A percentile compares a stretch with the other conserved stretches of the same genome.
Conservation (phyloP, 1,284 basidiomycete genomes). For the Trichosporon inkin region DNA sequence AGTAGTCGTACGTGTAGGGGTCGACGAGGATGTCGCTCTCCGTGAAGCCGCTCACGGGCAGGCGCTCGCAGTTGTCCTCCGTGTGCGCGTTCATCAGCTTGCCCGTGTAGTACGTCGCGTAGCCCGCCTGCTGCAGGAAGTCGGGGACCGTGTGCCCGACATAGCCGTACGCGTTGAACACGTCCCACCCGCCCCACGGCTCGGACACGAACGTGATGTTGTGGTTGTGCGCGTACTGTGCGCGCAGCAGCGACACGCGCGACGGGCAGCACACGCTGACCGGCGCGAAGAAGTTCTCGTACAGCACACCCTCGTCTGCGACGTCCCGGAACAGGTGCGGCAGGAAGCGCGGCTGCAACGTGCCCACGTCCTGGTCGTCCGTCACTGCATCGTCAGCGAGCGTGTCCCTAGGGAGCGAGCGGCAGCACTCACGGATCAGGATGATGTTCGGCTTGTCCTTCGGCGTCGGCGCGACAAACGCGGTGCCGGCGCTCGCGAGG, state of each 20-base stretch:
- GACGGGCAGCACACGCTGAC: conserved; percentile 39
- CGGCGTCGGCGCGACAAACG: background rate
- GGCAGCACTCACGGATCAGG: conserved; percentile 24
- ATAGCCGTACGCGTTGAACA: conserved; percentile 37
- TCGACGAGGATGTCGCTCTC: conserved; percentile 38
- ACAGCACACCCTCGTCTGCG: conserved; percentile 27
- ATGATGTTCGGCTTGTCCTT: conserved; percentile 30
- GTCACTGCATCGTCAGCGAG: conserved; percentile 24
- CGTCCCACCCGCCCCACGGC: conserved; percentile 36
- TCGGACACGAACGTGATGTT: conserved; percentile 35
- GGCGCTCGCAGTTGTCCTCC: conserved; percentile 25
- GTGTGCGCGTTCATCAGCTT: conserved; percentile 44
- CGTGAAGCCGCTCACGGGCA: conserved; percentile 27
- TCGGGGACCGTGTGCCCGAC: conserved; percentile 33
- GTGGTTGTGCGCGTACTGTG: conserved; percentile 39
- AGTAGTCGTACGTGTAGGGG: conserved; percentile 42
- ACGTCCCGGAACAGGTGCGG: conserved; percentile 27
- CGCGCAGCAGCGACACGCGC: conserved; percentile 31
- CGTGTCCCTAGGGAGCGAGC: no score
- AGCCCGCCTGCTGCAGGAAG: conserved; percentile 36
- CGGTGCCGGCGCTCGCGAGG: no score
- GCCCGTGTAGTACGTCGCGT: conserved; percentile 38
- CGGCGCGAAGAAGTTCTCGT: conserved; percentile 34
- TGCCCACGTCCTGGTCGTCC: conserved; percentile 32
- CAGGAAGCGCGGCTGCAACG: conserved; percentile 20